These are phyloP conservation scores for Arctium minus DNA, from an alignment of 129 eudicot species.

Conservation along the genomic window DNA sequence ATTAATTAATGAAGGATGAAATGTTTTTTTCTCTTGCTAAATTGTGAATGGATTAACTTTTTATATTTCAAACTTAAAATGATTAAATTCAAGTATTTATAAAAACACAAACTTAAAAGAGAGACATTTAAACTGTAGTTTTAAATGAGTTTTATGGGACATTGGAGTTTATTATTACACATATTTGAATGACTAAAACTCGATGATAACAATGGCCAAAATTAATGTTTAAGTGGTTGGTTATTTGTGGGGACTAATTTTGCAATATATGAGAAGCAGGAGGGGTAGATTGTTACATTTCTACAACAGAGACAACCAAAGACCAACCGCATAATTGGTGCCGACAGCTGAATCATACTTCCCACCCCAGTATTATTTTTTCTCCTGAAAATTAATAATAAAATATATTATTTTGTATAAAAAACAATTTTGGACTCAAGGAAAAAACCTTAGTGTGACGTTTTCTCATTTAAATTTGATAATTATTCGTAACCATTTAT, in stretches of 20 bases:
- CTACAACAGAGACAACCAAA: neutral
- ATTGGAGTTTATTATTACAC: no score
- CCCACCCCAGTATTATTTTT: neutral
- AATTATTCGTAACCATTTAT: no score
- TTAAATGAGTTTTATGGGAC: no score
- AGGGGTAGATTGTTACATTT: constrained; percentile 18
- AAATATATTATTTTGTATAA: neutral
- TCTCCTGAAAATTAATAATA: neutral
- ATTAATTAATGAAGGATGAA: neutral
- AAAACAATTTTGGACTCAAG: neutral
- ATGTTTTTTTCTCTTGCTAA: neutral
- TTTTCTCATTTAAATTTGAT: no score
- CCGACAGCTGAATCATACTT: neutral
- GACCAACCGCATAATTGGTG: neutral
- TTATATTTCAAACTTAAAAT: no score
- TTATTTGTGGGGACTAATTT: constrained; percentile 7
- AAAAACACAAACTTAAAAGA: no score
- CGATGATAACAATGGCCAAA: no score
- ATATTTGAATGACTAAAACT: no score
- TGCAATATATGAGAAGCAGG: neutral
- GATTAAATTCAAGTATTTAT: no score
- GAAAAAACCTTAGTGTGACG: no score
- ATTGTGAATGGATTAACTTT: no score
- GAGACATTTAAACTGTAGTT: no score
- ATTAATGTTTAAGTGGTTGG: neutral